Percentiles rank a stretch among this genome's conserved stretches.
phyloP scores from a whole-genome alignment of 331 rosid genomes.

The Quercus lobata region DNA sequence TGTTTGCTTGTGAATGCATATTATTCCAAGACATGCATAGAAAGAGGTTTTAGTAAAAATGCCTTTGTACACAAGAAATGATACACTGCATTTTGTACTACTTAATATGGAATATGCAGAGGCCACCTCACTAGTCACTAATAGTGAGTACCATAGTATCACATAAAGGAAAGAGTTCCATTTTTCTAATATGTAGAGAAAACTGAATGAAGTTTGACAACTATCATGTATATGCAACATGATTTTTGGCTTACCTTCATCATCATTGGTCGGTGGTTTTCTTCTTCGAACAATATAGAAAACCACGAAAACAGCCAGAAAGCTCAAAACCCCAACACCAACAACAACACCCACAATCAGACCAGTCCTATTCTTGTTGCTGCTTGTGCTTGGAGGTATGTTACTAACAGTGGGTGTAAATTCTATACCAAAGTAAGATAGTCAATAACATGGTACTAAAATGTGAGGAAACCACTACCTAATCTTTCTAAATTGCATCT shows the following conservation, averaged over 20 bases:
- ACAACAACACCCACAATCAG: conserved; percentile 15
- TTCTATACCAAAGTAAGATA: conserved; percentile 31
- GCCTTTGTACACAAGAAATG: neutral
- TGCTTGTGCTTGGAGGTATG: conserved; percentile 39
- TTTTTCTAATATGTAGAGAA: too few species aligned
- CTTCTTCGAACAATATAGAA: too few species aligned
- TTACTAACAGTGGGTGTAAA: conserved; percentile 63
- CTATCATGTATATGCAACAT: too few species aligned
- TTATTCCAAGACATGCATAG: neutral
- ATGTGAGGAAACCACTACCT: neutral
- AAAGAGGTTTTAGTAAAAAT: neutral
- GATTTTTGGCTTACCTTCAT: too few species aligned
- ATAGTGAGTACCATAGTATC: too few species aligned
- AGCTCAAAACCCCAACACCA: too few species aligned
- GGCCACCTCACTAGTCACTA: too few species aligned
- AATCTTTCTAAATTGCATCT: neutral
- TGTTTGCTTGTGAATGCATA: neutral
- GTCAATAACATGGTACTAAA: conserved; percentile 1
- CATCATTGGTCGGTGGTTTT: too few species aligned
- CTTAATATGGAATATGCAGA: neutral
- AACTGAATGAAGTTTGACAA: too few species aligned
- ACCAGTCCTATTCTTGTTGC: conserved; percentile 37
- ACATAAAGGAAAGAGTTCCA: too few species aligned
- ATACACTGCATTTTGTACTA: neutral
- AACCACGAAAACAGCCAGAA: too few species aligned